A percentile compares a stretch with the other conserved stretches of the same genome.
Conservation (phyloP, 257 asterid species). For the Solanum sitiens region DNA sequence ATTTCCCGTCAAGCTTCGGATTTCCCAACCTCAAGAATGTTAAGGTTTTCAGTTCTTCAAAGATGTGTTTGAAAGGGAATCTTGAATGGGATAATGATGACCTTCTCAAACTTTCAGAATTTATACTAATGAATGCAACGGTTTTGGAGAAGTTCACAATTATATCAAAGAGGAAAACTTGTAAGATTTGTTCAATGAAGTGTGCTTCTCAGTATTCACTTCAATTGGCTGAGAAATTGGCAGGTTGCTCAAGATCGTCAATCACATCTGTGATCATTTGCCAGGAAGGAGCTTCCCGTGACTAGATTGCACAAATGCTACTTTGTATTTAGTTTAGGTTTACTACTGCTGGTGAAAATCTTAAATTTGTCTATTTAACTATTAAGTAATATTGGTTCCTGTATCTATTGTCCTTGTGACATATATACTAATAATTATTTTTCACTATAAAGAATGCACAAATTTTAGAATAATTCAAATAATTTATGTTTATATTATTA, state of each 20-base stretch:
- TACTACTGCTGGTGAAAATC: background rate
- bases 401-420: background rate
- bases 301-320: background rate
- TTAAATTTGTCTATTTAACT: background rate
- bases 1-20: too few relatives aligned
- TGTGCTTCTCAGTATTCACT: background rate
- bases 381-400: background rate
- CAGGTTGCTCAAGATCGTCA: background rate
- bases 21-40: too few relatives aligned
- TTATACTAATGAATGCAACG: background rate
- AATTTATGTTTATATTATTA: too few relatives aligned
- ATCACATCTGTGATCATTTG: background rate
- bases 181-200: background rate
- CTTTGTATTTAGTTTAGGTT: background rate
- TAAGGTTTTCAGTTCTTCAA: too few relatives aligned
- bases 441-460: background rate
- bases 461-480: too few relatives aligned
- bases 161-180: background rate
- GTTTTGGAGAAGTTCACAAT: background rate
- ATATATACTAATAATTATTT: background rate
- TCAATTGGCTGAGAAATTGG: background rate
- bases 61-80: too few relatives aligned
- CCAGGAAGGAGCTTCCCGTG: background rate
- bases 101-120: background rate
- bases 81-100: background rate